Percentiles rank a stretch among this genome's conserved stretches.
These are phyloP conservation scores for Globisporangium cystogenes DNA, from an alignment of 352 stramenopile genomes.

Conservation along the genomic window DNA sequence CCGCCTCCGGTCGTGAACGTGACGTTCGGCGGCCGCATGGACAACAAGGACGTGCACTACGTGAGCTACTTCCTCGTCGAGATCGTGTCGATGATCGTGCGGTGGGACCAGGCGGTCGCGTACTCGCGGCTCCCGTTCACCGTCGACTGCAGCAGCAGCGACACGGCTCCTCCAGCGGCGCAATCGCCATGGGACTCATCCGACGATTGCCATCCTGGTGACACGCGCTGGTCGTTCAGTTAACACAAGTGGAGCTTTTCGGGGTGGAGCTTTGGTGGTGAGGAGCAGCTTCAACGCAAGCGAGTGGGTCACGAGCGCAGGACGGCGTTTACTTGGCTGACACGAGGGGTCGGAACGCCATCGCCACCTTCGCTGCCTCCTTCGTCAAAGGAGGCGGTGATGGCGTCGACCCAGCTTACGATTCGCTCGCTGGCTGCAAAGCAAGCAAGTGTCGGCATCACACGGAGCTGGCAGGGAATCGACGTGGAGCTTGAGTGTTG, in stretches of 20 bases:
- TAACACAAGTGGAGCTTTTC: not conserved
- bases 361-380: too few species aligned
- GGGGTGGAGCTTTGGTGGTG: too few species aligned
- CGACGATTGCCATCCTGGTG: not conserved
- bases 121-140: conserved; percentile 9
- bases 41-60: conserved; percentile 34
- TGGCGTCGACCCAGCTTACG: too few species aligned
- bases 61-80: conserved; percentile 17
- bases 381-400: too few species aligned
- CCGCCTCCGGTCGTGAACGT: conserved; percentile 25
- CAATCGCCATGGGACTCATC: conserved; percentile 6
- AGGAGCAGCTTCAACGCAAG: too few species aligned
- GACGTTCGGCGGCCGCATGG: conserved; percentile 35
- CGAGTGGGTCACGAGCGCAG: too few species aligned
- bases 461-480: too few species aligned
- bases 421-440: too few species aligned
- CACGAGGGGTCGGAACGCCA: too few species aligned
- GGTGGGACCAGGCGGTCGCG: conserved; percentile 16
- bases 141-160: not conserved
- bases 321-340: too few species aligned
- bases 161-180: not conserved
- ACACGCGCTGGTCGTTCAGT: not conserved
- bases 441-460: too few species aligned
- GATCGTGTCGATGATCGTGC: conserved; percentile 15
- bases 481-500: too few species aligned